Base-by-base conservation (phyloP, 768 basidiomycete species). In the Psilocybe sp. region DNA sequence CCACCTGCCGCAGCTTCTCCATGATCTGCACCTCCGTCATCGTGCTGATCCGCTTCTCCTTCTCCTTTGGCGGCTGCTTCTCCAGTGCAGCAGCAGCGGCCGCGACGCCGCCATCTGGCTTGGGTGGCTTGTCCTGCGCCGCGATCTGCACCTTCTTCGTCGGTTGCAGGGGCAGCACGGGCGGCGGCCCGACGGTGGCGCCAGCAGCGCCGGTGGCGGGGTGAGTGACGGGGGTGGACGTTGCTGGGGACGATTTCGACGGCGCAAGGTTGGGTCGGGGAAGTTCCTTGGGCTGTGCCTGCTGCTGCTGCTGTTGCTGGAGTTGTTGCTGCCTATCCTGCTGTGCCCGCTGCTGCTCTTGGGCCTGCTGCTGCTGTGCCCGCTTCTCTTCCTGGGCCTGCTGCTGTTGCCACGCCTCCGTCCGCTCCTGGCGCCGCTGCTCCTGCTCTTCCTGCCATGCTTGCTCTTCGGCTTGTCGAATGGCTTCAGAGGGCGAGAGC, bases 21-120 rank as follows among this genome's bases (percentile, higher is more conserved):
- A 98, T 97, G 60, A 98, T 95, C 73, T 99, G 96, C 43, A 87
- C 88, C 70, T 99, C 96, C 44, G 88, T 89, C 91, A 99, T 92
- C 35, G 93, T 90, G 56, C 91, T 94, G 60, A 98, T 96, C 53
- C 96, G 79, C 70, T 92, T 88, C 68, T 95, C 84, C 69, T 89
- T 86, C 63, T 90, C 83, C 66, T 87, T 88, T 47, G 84, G 79
- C 23, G 23, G 23, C 67, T 82, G 23, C 67, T 82, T 85, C 64
- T 88, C 79, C 53, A 87, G 73, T 33, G 87, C 85, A 12, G 91
- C 87, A 1, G 86, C 86, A 0, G 87, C 86, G 1, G 85, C 82
- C 1, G 76, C 76, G 8, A 77, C 74, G 13, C 71, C 74, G 2
- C 71, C 65, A 39, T 68, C 55, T 32, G 51, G 16, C 33, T 81